phyloP scores from a whole-genome alignment of 805 yeast genomes.

The Wickerhamia fluorescens region DNA sequence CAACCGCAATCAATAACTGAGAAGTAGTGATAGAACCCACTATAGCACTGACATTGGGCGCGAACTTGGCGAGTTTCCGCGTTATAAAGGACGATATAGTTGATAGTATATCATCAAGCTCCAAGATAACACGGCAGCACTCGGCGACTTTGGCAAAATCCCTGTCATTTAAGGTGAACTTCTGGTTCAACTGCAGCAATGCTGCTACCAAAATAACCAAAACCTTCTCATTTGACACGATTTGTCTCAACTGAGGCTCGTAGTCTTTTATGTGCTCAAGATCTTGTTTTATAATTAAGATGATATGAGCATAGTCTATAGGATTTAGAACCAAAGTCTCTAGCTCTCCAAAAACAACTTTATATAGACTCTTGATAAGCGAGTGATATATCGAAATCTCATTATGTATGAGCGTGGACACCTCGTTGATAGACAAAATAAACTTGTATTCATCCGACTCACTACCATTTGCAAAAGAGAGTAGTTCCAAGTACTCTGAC shows the following conservation, averaged over 20 bases:
- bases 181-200: slow-evolving; percentile 33
- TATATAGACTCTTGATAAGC: slow-evolving; percentile 47
- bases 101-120: slow-evolving; percentile 36
- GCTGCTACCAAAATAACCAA: slow-evolving; percentile 73
- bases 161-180: slow-evolving; percentile 14
- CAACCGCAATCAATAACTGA: slow-evolving; percentile 59
- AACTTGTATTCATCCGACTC: slow-evolving; percentile 42
- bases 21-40: slow-evolving; percentile 71
- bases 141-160: slow-evolving; percentile 32
- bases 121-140: slow-evolving; percentile 43
- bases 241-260: slow-evolving; percentile 29
- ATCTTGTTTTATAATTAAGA: slow-evolving; percentile 45
- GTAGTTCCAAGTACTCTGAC: slow-evolving; percentile 23
- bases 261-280: slow-evolving; percentile 21
- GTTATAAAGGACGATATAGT: slow-evolving; percentile 51
- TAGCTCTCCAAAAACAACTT: slow-evolving; percentile 64
- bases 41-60: slow-evolving; percentile 74
- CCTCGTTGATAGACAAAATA: slow-evolving; percentile 45
- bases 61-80: slow-evolving; percentile 46
- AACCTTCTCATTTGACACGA: slow-evolving; percentile 56
- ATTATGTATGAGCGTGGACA: slow-evolving; percentile 45
- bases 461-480: slow-evolving; percentile 20
- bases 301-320: slow-evolving; percentile 50
- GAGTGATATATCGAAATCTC: slow-evolving; percentile 47
- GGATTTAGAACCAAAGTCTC: slow-evolving; percentile 57